Evolutionary conservation across 257 asterid species (phyloP).

Genomic region (Lycium ferocissimum): DNA sequence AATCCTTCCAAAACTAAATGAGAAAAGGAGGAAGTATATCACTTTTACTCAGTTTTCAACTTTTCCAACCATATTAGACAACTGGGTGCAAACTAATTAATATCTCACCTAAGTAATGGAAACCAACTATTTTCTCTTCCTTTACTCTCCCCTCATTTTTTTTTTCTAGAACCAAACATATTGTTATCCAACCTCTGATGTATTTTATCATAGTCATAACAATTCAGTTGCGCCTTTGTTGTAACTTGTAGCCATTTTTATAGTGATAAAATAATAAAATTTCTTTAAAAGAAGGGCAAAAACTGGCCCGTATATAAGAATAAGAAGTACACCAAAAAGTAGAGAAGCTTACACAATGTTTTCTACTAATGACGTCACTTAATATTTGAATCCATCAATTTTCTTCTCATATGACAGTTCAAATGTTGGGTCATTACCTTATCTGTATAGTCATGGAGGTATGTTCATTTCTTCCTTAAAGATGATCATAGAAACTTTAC

Average conservation of each 20-base stretch:
- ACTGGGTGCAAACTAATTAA: background rate
- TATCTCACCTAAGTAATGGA: background rate
- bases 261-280: background rate
- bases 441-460: slow-evolving; percentile 20
- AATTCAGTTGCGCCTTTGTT: background rate
- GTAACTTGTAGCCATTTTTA: background rate
- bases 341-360: background rate
- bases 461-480: background rate
- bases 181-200: background rate
- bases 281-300: background rate
- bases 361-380: background rate
- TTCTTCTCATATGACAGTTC: slow-evolving; percentile 1
- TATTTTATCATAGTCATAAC: background rate
- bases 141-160: background rate
- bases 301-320: background rate
- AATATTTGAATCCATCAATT: background rate
- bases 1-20: background rate
- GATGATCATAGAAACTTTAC: background rate
- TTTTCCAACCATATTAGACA: background rate
- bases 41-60: background rate
- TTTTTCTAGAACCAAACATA: background rate
- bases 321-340: background rate
- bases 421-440: background rate
- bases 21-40: background rate
- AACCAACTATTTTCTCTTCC: background rate